Base-by-base conservation (phyloP, 2,329 filamentous ascomycete genomes). In the Paecilomyces fulvus region DNA sequence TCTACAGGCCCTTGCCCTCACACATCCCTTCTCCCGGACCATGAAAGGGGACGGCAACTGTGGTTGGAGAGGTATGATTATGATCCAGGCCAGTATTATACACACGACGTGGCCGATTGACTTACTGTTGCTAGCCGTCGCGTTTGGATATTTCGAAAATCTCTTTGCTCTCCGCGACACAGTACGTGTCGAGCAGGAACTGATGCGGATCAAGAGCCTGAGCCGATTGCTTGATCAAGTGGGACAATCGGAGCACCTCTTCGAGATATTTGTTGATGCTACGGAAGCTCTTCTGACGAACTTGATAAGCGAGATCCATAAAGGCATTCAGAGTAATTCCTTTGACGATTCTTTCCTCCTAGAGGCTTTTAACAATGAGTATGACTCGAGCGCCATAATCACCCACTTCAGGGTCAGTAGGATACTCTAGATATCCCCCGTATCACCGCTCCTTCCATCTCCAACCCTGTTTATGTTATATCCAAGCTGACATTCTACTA, bases 41-140 rank as follows among this genome's bases (percentile, higher is more conserved):
- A 85, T 96, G 70, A 86, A 88, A 73, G 92, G 94, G 54, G 92
- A 97, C 75, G 94, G 94, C 58, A 95, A 95, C 70, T 97, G 94
- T 75, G 94, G 92, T 67, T 97, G 94, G 92, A 84, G 92, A 87
- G 94, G 92, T 96, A 80, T 78, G 86, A 77, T 63, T 96, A 80
- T 78, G 86, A 77, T 63, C 61, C 4, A 21, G 20, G 17, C 28
- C 61, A 54, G n/a, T 12, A 52, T 25, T 49, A n/a, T 56, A 49
- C 30, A 57, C 55, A 51, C 53, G 55, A 48, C 54, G 58, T 54
- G 12, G 30, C 12, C 55, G 25, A 23, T 58, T 60, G 30, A 57
- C 59, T 61, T 52, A 56, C 46, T 7, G 52, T 56, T 48, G 55
- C 17, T 71, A 97, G 94, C 92, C 53, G 88, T 96, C 69, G 91